Base-by-base conservation (phyloP, 345 rosid genomes). In the Aquilaria malaccensis region DNA sequence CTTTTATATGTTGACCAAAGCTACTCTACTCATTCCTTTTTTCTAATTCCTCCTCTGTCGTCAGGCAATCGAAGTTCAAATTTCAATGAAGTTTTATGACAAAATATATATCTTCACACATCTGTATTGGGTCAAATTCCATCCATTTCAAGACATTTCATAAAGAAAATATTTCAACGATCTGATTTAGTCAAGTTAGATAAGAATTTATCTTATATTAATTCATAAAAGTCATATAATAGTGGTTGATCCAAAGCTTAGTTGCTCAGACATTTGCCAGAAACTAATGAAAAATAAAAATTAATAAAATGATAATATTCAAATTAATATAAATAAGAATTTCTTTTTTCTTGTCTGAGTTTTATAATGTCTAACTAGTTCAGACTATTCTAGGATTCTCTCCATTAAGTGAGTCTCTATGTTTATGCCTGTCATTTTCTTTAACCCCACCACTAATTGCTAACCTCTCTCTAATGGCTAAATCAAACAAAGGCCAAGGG, bases 371-470 rank as follows among this genome's bases (percentile, higher is more conserved):
- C 31, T 51, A 41, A 22, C 10, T 48, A 58, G 47, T 30, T 57
- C 6, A 71, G 56, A 75, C 79, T 78, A 53, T 80, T 80, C 77
- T 83, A 75, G 84, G 87, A 82, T 85, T 82, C 87, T 77, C 88
- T 68, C 69, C 59, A 58, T 49, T 58, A 12, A 59, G 61, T 63
- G 70, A 65, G 50, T 58, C 64, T 60, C 58, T 12, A 22, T 15
- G 53, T 76, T 68, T 68, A 66, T 63, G 78, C 76, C 62, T 55
- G 85, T 85, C 91, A 76, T 76, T 81, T 37, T 85, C 92, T 43
- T 33, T 57, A 77, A 74, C 84, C 92, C 86, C 88, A 77, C 88
- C 85, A 85, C 81, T 79, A 81, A 72, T 75, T 55, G 60, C 75
- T 67, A 67, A 47, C 64, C 70, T 58, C 62, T 54, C 51, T 55